Evolutionary conservation across 768 basidiomycete genomes (phyloP).

Genomic region (Agrocybe pediades): DNA sequence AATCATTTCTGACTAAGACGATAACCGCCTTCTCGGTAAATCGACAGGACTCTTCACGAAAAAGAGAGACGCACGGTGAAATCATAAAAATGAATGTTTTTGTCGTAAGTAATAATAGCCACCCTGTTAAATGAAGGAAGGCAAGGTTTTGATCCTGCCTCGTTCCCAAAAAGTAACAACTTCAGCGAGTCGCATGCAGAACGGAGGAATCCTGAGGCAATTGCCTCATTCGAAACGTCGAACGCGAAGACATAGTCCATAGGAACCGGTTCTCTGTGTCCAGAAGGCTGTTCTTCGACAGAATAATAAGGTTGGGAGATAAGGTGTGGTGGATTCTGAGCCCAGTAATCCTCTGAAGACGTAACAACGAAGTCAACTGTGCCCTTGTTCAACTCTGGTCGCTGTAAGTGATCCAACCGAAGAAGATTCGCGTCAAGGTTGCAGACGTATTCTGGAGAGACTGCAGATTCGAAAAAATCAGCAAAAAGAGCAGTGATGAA

Average conservation of each 20-base stretch:
- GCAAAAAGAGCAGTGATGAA: conserved; percentile 5
- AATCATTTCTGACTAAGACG: conserved; percentile 48
- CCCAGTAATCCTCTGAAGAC: conserved; percentile 73
- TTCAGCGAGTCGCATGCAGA: conserved; percentile 66
- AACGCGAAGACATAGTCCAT: conserved; percentile 85
- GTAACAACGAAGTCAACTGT: conserved; percentile 90
- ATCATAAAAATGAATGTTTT: conserved; percentile 84
- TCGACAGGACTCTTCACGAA: conserved; percentile 10
- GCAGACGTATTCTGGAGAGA: conserved; percentile 80
- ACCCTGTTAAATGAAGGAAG: conserved; percentile 55
- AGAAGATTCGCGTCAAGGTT: conserved; percentile 77
- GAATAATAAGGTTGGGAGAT: conserved; percentile 56
- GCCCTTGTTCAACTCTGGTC: conserved; percentile 87
- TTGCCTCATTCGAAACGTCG: conserved; percentile 75
- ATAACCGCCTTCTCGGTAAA: conserved; percentile 23
- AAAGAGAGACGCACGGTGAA: conserved; percentile 63
- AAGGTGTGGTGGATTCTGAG: conserved; percentile 61
- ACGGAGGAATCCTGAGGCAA: conserved; percentile 67
- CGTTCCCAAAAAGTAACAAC: conserved; percentile 63
- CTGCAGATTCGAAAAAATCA: conserved; percentile 37
- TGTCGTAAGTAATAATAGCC: conserved; percentile 85
- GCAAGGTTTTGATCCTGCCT: conserved; percentile 33
- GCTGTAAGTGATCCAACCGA: conserved; percentile 76
- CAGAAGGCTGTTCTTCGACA: conserved; percentile 45
- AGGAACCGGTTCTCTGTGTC: conserved; percentile 56